Evolutionary conservation across 2,329 filamentous ascomycete species (phyloP).

Genomic region (Rhinocladiella mackenziei): DNA sequence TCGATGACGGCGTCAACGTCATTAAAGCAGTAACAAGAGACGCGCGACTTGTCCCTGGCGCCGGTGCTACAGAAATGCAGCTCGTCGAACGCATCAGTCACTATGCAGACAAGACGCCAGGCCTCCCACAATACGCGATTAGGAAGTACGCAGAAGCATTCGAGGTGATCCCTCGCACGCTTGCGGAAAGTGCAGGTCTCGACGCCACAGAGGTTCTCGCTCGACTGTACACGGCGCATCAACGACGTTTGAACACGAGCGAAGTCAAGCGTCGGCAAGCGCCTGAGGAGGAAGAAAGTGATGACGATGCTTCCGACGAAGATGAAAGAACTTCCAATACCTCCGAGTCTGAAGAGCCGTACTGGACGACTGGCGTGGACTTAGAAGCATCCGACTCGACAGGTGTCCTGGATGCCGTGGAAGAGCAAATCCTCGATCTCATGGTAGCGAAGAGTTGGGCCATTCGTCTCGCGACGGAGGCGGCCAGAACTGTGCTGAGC

Average conservation of each 20-base stretch:
- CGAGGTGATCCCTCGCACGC: constrained; percentile 87
- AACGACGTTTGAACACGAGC: constrained; percentile 41
- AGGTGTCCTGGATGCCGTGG: constrained; percentile 78
- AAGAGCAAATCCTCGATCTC: constrained; percentile 87
- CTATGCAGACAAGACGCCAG: constrained; percentile 86
- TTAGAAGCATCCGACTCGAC: constrained; percentile 80
- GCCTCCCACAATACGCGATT: constrained; percentile 92
- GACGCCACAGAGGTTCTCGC: constrained; percentile 97
- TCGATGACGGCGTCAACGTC: constrained; percentile 97
- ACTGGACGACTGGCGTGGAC: constrained; percentile 90
- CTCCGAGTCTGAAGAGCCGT: constrained; percentile 63
- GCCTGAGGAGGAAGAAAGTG: constrained; percentile 18
- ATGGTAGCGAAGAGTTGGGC: constrained; percentile 93
- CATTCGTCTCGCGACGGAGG: constrained; percentile 93
- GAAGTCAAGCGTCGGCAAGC: constrained; percentile 26
- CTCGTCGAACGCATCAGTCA: constrained; percentile 87
- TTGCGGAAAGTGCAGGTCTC: constrained; percentile 91
- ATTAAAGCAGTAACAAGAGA: constrained; percentile 98
- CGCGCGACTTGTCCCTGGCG: constrained; percentile 82
- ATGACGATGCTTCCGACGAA: constrained; percentile 26
- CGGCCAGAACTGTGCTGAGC: constrained; percentile 86
- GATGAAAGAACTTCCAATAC: constrained; percentile 12
- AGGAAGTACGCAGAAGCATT: constrained; percentile 97
- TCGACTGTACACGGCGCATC: constrained; percentile 86
- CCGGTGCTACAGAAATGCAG: constrained; percentile 90